A percentile compares a stretch with the other conserved stretches of the same genome.
Evolutionary conservation across 176 grass and related monocot genomes (phyloP).

Genomic region (Chloris gayana): DNA sequence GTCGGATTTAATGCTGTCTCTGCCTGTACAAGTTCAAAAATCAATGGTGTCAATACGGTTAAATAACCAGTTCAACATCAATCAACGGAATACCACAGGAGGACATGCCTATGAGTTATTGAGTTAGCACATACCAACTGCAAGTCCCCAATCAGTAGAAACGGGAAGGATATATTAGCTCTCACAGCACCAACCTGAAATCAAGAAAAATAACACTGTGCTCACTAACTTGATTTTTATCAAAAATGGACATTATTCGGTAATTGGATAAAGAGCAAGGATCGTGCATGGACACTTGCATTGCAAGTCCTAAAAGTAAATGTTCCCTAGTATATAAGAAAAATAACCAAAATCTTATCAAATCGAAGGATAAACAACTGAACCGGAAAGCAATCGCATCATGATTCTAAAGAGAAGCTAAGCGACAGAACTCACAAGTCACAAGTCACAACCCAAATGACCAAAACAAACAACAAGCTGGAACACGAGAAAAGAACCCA

Average conservation of each 20-base stretch:
- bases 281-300: slow-evolving; percentile 19
- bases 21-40: slow-evolving; percentile 29
- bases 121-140: slow-evolving; percentile 16
- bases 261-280: slow-evolving; percentile 2
- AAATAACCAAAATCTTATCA: neutral
- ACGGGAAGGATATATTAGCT: neutral
- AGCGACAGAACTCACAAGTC: slow-evolving; percentile 14
- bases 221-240: neutral
- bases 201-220: neutral
- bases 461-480: neutral
- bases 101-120: slow-evolving; percentile 15
- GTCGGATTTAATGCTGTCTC: slow-evolving; percentile 11
- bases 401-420: neutral
- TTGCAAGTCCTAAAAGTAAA: slow-evolving; percentile 12
- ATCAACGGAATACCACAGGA: neutral
- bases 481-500: neutral
- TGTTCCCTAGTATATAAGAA: neutral
- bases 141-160: slow-evolving; percentile 5
- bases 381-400: slow-evolving; percentile 4
- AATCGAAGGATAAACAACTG: neutral
- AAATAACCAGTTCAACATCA: slow-evolving; percentile 11
- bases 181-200: slow-evolving; percentile 31
- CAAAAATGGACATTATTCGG: too few species aligned
- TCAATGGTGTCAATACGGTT: slow-evolving; percentile 8
- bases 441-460: slow-evolving; percentile 4